These are phyloP conservation scores for Aspergillus carbonarius DNA, from an alignment of 2,329 filamentous ascomycete genomes.

Conservation along the genomic window DNA sequence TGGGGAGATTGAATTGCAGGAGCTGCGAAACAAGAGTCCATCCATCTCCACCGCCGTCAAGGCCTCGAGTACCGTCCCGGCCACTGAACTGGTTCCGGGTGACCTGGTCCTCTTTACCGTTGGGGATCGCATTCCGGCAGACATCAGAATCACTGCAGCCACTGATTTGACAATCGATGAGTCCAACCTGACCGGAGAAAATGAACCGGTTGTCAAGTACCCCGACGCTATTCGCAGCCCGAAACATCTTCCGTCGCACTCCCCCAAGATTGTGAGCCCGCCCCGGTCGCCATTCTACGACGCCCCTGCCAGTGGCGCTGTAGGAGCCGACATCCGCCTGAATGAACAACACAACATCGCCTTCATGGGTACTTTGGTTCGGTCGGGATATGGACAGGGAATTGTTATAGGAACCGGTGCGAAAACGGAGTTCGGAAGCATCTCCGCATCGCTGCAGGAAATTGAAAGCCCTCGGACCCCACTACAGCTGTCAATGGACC, in stretches of 20 bases:
- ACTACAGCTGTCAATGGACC: slow-evolving; percentile 93
- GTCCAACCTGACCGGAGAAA: slow-evolving; percentile 95
- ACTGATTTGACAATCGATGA: slow-evolving; percentile 91
- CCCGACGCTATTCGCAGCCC: slow-evolving; percentile 57
- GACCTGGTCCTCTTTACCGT: slow-evolving; percentile 93
- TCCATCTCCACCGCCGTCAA: slow-evolving; percentile 65
- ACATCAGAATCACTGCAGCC: slow-evolving; percentile 89
- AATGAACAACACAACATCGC: slow-evolving; percentile 86
- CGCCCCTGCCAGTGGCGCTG: slow-evolving; percentile 58
- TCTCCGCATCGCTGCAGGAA: slow-evolving; percentile 88
- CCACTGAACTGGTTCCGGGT: slow-evolving; percentile 82
- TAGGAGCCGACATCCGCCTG: slow-evolving; percentile 64
- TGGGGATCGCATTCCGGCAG: slow-evolving; percentile 92
- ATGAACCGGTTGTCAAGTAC: slow-evolving; percentile 82
- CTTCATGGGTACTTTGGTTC: slow-evolving; percentile 96
- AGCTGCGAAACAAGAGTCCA: slow-evolving; percentile 44
- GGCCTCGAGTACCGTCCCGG: slow-evolving; percentile 81
- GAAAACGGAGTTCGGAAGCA: slow-evolving; percentile 92
- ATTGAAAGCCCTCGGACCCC: slow-evolving; percentile 95
- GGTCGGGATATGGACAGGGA: slow-evolving; percentile 91
- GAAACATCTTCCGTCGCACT: slow-evolving; percentile 31
- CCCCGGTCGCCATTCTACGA: slow-evolving; percentile 58
- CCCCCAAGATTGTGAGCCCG: slow-evolving; percentile 36
- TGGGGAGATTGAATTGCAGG: slow-evolving; percentile 51
- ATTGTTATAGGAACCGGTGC: slow-evolving; percentile 96